Base-by-base conservation (phyloP, 2,329 filamentous ascomycete species). In the Sporothrix schenckii region DNA sequence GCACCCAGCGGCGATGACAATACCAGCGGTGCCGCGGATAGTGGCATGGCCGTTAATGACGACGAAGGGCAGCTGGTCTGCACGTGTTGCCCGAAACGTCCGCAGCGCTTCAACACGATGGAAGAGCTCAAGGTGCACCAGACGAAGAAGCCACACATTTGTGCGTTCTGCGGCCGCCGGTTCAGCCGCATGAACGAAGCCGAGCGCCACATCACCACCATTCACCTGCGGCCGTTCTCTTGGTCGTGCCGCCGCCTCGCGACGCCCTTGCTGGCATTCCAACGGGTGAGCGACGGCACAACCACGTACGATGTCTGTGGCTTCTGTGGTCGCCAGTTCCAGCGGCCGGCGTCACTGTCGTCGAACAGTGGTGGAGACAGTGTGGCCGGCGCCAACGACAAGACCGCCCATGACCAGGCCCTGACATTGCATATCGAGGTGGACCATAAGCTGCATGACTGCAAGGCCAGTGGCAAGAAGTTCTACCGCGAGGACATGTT, bases 111-210 rank as follows among this genome's bases (percentile, higher is more conserved):
- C 24, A 61, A 71, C 5, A 72, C 73, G 7, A 19, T 52, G 10
- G 73, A 74, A 1, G 73, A 73, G 50, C 66, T 74, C 44, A 72
- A 70, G 44, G 10, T 65, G 2, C 73, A 74, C 60, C 70, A 74
- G 63, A 70, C 65, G 2, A 74, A 74, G 61, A 74, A 74, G 53
- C 73, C 73, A 21, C 73, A 74, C 50, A 74, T 74, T 24, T 74
- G 73, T 39, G 73, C 73, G 3, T 74, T 73, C n/a, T 74, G 73
- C 49, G 65, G 70, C 6, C 73, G 72, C 3, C 71, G 73, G 0
- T 74, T 74, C 47, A 71, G 69, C 54, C 73, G 73, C 27, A 74
- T 74, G 73, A 74, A 74, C 68, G 73, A 74, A 30, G 72, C 73
- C 5, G 73, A 74, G 71, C 72, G 73, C 0, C 73, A 74, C 41